Percentiles rank a stretch among this genome's conserved stretches.
phyloP scores from a whole-genome alignment of 257 asterid genomes.

The Rauvolfia tetraphylla region DNA sequence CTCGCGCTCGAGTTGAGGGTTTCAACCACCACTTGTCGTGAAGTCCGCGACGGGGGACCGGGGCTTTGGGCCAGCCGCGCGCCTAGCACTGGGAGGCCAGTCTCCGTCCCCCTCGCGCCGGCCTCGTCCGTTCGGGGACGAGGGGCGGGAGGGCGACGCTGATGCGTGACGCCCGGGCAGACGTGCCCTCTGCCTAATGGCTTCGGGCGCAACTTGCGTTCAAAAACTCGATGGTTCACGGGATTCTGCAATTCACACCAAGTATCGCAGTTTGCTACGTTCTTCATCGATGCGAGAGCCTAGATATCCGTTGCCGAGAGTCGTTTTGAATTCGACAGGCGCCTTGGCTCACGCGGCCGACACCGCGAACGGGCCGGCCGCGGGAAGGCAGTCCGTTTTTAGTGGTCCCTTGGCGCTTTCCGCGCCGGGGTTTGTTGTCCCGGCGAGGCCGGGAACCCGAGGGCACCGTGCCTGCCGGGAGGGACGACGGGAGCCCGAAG shows the following conservation, averaged over 20 bases:
- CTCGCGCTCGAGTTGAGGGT: neutral
- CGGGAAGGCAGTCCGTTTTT: neutral
- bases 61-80: neutral
- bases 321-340: neutral
- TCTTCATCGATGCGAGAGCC: conserved; percentile 38
- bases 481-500: neutral
- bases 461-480: neutral
- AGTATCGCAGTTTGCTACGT: conserved; percentile 40
- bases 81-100: neutral
- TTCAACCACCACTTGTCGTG: neutral
- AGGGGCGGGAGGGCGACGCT: neutral
- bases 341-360: neutral
- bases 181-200: conserved; percentile 20
- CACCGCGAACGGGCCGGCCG: neutral
- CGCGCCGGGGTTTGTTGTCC: neutral
- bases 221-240: conserved; percentile 64
- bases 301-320: conserved; percentile 28
- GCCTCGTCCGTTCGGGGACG: neutral
- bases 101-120: neutral
- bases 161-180: conserved; percentile 17
- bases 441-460: neutral
- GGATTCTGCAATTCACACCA: conserved; percentile 67
- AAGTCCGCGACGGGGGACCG: neutral
- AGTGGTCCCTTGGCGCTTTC: neutral
- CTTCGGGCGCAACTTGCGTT: conserved; percentile 61